A percentile compares a stretch with the other conserved stretches of the same genome.
Conservation (phyloP, 1,284 basidiomycete species). For the Heterobasidion annosum region DNA sequence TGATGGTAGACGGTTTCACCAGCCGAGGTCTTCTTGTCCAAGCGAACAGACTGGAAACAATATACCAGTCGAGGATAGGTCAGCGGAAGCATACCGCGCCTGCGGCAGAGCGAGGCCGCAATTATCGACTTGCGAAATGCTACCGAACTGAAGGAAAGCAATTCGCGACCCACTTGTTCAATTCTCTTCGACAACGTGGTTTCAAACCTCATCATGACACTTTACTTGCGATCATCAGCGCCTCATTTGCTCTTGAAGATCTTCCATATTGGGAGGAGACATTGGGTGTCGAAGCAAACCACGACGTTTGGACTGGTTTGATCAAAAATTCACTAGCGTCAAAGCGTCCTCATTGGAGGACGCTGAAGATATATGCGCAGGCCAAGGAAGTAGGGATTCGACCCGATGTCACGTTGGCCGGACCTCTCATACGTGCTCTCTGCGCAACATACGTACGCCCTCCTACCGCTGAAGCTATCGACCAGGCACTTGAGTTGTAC, state of each 20-base stretch:
- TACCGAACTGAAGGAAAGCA: slow-evolving; percentile 4
- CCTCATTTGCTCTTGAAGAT: slow-evolving; percentile 27
- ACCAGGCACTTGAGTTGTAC: slow-evolving; percentile 43
- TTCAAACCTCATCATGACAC: slow-evolving; percentile 24
- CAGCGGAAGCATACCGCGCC: neutral
- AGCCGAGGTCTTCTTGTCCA: slow-evolving; percentile 22
- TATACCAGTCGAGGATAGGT: slow-evolving; percentile 26
- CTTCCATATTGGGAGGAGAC: slow-evolving; percentile 31
- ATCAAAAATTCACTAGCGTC: slow-evolving; percentile 33
- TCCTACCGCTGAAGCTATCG: slow-evolving; percentile 31
- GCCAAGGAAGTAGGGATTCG: slow-evolving; percentile 31
- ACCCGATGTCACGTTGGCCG: slow-evolving; percentile 38
- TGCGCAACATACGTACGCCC: slow-evolving; percentile 25
- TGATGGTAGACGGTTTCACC: slow-evolving; percentile 35
- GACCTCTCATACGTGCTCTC: slow-evolving; percentile 43
- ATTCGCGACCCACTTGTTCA: slow-evolving; percentile 7
- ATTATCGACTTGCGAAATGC: slow-evolving; percentile 5
- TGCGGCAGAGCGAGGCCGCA: neutral
- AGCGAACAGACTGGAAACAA: slow-evolving; percentile 26
- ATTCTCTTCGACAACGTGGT: slow-evolving; percentile 19
- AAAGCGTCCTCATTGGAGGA: slow-evolving; percentile 22
- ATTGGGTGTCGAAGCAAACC: slow-evolving; percentile 29
- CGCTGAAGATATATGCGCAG: slow-evolving; percentile 36
- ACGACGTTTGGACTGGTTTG: slow-evolving; percentile 40
- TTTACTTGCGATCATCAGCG: slow-evolving; percentile 27